Conservation (phyloP, 306 rosid species). For the Medicago arabica region DNA sequence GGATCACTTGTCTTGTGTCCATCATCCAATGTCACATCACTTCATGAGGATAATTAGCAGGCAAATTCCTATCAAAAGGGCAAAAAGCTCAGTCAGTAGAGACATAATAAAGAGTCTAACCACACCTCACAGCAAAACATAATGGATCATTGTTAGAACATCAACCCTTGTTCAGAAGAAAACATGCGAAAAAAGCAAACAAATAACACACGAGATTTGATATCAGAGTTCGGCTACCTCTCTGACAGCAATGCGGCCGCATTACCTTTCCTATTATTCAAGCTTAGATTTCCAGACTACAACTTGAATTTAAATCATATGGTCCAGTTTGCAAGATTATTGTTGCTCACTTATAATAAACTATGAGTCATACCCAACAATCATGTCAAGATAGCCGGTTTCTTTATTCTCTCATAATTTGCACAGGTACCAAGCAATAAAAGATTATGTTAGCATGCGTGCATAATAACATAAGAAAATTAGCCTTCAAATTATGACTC, state of each 20-base stretch:
- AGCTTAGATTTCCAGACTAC: background rate
- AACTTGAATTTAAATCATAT: background rate
- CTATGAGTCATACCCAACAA: background rate
- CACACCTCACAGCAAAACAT: conserved; percentile 17
- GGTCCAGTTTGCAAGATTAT: background rate
- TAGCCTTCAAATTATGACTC: background rate
- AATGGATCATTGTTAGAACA: background rate
- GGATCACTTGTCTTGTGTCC: conserved; percentile 12
- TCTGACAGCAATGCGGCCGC: background rate
- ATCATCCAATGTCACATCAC: conserved; percentile 6
- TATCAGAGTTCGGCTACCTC: background rate
- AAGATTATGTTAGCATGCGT: background rate
- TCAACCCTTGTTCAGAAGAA: background rate
- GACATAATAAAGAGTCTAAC: conserved; percentile 1
- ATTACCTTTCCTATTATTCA: background rate
- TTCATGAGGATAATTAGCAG: conserved; percentile 35
- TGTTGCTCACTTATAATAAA: background rate
- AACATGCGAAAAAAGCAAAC: background rate
- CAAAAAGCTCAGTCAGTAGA: conserved; percentile 33
- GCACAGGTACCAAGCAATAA: conserved; percentile 6
- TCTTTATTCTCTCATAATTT: background rate
- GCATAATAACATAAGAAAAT: background rate
- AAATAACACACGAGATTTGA: background rate
- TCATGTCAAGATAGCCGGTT: background rate
- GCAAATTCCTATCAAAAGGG: conserved; percentile 45